These are phyloP conservation scores for Phytophthora lateralis DNA, from an alignment of 352 stramenopile genomes.

Conservation along the genomic window DNA sequence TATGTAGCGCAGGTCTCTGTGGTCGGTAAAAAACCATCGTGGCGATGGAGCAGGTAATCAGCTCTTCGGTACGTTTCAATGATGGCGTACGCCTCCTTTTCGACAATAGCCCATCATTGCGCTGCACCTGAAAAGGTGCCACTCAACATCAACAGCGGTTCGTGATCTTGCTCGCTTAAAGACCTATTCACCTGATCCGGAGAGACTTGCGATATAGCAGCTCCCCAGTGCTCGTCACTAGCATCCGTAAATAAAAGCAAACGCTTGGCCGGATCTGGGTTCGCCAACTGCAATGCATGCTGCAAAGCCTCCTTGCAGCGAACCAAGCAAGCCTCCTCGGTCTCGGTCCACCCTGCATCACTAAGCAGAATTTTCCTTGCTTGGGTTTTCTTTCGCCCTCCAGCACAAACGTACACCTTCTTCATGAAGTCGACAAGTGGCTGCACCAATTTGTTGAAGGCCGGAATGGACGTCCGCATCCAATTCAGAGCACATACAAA, in stretches of 20 bases:
- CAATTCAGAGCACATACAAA: slow-evolving; percentile 10
- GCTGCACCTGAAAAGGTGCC: slow-evolving; percentile 7
- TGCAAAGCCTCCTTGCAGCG: slow-evolving; percentile 1
- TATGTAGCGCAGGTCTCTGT: slow-evolving; percentile 2
- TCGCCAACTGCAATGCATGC: slow-evolving; percentile 1
- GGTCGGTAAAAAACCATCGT: slow-evolving; percentile 10
- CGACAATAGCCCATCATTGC: slow-evolving; percentile 9
- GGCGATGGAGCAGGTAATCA: slow-evolving; percentile 12
- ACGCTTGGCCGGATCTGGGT: slow-evolving; percentile 1
- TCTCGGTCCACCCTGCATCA: not conserved
- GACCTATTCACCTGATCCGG: not conserved
- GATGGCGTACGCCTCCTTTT: slow-evolving; percentile 14
- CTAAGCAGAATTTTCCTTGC: not conserved
- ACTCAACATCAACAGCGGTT: slow-evolving; percentile 15
- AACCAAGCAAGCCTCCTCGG: not conserved
- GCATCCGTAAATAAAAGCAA: slow-evolving; percentile 5
- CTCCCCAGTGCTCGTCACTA: slow-evolving; percentile 2
- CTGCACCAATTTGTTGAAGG: slow-evolving; percentile 7
- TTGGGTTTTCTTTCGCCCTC: slow-evolving; percentile 8
- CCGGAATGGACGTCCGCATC: slow-evolving; percentile 4
- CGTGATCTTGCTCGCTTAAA: slow-evolving; percentile 9
- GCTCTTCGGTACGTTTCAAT: slow-evolving; percentile 8
- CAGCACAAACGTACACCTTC: slow-evolving; percentile 5
- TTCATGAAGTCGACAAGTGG: slow-evolving; percentile 7
- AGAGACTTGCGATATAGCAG: slow-evolving; percentile 4